Conservation (phyloP, 2,329 filamentous ascomycete species). For the Pezicula carpinea region DNA sequence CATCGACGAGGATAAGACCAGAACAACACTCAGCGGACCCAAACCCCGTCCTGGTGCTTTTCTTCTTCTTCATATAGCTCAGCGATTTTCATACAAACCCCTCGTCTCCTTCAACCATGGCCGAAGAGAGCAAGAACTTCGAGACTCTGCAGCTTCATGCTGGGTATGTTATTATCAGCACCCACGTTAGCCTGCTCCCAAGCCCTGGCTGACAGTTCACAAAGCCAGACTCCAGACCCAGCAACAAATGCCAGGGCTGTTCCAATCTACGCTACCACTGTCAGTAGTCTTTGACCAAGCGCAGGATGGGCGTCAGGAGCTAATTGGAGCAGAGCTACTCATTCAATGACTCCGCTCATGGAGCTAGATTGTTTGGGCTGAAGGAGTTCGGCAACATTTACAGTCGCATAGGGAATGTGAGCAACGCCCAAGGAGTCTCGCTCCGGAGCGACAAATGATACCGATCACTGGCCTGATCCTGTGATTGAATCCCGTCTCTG, state of each 20-base stretch:
- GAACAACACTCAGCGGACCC: no score
- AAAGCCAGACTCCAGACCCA: slow-evolving; percentile 73
- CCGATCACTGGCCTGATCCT: no score
- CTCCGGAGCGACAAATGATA: not conserved
- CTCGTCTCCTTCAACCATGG: slow-evolving; percentile 18
- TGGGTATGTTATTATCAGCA: slow-evolving; percentile 63
- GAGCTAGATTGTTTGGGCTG: slow-evolving; percentile 89
- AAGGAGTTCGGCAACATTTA: slow-evolving; percentile 70
- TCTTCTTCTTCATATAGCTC: no score
- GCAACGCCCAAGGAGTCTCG: not conserved
- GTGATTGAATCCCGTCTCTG: no score
- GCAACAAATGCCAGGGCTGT: slow-evolving; percentile 84
- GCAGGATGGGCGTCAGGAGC: not conserved
- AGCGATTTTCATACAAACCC: no score
- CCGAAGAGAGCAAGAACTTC: slow-evolving; percentile 53
- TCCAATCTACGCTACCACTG: slow-evolving; percentile 92
- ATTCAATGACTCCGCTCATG: slow-evolving; percentile 96
- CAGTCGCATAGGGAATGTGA: slow-evolving; percentile 79
- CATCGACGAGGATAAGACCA: no score
- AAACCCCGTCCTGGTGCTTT: no score
- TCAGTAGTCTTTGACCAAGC: slow-evolving; percentile 23
- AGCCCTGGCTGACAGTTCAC: slow-evolving; percentile 10
- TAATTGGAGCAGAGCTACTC: slow-evolving; percentile 62
- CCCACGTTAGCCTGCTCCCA: slow-evolving; percentile 8
- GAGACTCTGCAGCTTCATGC: slow-evolving; percentile 85